phyloP scores from a whole-genome alignment of 768 basidiomycete genomes.

The Kwoniella botswanensis region DNA sequence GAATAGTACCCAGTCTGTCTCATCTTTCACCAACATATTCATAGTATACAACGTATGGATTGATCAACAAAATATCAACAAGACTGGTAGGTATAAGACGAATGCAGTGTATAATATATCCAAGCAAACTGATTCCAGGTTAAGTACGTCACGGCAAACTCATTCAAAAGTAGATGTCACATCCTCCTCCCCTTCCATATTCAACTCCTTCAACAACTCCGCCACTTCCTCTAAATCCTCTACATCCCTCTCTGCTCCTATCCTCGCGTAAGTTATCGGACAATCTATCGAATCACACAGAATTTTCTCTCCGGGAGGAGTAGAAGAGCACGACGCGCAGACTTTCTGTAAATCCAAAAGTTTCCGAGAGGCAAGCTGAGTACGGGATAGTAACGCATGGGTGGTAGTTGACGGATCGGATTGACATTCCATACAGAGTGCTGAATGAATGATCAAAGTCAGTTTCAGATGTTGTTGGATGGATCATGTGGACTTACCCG shows the following conservation, averaged over 20 bases:
- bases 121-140: background rate
- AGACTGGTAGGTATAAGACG: no score
- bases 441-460: conserved; percentile 20
- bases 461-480: background rate
- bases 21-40: no score
- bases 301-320: conserved; percentile 66
- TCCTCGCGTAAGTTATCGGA: conserved; percentile 76
- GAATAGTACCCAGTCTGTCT: no score
- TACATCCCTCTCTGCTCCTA: conserved; percentile 61
- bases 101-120: no score
- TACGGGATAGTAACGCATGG: conserved; percentile 65
- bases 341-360: conserved; percentile 68
- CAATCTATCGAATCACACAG: conserved; percentile 86
- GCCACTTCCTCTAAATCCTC: conserved; percentile 50
- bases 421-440: conserved; percentile 70
- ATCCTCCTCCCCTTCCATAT: background rate
- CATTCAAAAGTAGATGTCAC: background rate
- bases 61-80: no score
- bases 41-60: no score
- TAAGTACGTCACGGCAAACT: background rate
- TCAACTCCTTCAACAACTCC: conserved; percentile 15
- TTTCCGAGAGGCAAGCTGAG: conserved; percentile 66
- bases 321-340: conserved; percentile 73
- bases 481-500: conserved; percentile 61
- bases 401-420: conserved; percentile 65